A percentile compares a stretch with the other conserved stretches of the same genome.
These are phyloP conservation scores for Aspergillus sp. DNA, from an alignment of 2,329 filamentous ascomycete species.

Conservation along the genomic window DNA sequence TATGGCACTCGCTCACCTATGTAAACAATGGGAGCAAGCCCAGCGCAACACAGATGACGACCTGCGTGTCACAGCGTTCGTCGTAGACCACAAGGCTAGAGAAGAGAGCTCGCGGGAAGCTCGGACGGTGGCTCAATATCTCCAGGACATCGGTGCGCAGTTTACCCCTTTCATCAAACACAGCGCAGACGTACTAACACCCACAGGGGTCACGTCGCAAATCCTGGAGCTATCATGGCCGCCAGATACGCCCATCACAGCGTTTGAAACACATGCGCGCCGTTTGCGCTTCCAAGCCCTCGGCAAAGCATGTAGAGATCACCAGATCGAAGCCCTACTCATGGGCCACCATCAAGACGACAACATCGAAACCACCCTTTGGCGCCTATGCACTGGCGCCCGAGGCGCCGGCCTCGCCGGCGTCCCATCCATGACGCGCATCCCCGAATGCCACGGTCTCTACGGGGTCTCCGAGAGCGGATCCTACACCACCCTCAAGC, in stretches of 20 bases:
- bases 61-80: conserved; percentile 50
- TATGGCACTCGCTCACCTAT: conserved; percentile 87
- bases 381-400: conserved; percentile 69
- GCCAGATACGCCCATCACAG: conserved; percentile 36
- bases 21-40: conserved; percentile 47
- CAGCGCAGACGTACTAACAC: neutral
- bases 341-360: conserved; percentile 88
- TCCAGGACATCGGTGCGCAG: conserved; percentile 43
- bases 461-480: conserved; percentile 70
- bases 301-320: conserved; percentile 57
- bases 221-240: conserved; percentile 54
- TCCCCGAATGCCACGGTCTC: conserved; percentile 81
- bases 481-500: conserved; percentile 33
- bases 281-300: conserved; percentile 69
- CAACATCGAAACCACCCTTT: conserved; percentile 83
- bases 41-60: conserved; percentile 13
- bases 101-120: conserved; percentile 56
- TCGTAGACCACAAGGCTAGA: conserved; percentile 62
- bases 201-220: conserved; percentile 31
- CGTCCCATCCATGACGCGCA: conserved; percentile 62
- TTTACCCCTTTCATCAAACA: neutral
- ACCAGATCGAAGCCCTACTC: conserved; percentile 60
- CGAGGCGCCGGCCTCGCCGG: conserved; percentile 68
- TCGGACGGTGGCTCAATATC: conserved; percentile 45
- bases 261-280: conserved; percentile 76